Evolutionary conservation across 2,329 filamentous ascomycete genomes (phyloP).

Genomic region (Trichophyton benhamiae): DNA sequence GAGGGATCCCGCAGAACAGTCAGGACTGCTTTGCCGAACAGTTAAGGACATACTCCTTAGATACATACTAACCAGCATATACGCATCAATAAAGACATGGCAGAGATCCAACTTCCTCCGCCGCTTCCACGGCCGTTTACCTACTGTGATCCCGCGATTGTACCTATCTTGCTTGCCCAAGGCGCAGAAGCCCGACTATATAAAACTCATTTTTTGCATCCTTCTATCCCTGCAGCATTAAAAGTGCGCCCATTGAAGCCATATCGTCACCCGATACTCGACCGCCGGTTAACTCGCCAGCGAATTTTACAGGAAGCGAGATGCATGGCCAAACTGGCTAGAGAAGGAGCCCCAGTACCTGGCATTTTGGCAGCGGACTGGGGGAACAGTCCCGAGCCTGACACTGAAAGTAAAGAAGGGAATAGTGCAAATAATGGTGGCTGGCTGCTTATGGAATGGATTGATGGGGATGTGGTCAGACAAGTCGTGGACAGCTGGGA

Average conservation of each 20-base stretch:
- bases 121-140: constrained; percentile 53
- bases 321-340: constrained; percentile 64
- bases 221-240: constrained; percentile 58
- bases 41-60: not conserved
- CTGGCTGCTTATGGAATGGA: constrained; percentile 77
- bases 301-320: constrained; percentile 81
- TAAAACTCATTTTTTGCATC: constrained; percentile 64
- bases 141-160: constrained; percentile 40
- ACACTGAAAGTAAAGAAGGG: constrained; percentile 38
- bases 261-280: constrained; percentile 82
- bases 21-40: not conserved
- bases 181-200: constrained; percentile 94
- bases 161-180: constrained; percentile 69
- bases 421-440: constrained; percentile 50
- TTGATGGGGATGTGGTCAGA: constrained; percentile 59
- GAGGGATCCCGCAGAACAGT: not conserved
- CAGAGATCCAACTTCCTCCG: constrained; percentile 23
- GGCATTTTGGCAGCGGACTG: constrained; percentile 59
- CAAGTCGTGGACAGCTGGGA: constrained; percentile 59
- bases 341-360: constrained; percentile 71
- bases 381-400: constrained; percentile 30
- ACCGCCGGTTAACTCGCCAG: constrained; percentile 72
- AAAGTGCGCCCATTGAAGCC: constrained; percentile 87
- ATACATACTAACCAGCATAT: not conserved
- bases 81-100: constrained; percentile 10